Evolutionary conservation across 164 flowering plant genomes (phyloP).

Genomic region (Liriodendron chinense): DNA sequence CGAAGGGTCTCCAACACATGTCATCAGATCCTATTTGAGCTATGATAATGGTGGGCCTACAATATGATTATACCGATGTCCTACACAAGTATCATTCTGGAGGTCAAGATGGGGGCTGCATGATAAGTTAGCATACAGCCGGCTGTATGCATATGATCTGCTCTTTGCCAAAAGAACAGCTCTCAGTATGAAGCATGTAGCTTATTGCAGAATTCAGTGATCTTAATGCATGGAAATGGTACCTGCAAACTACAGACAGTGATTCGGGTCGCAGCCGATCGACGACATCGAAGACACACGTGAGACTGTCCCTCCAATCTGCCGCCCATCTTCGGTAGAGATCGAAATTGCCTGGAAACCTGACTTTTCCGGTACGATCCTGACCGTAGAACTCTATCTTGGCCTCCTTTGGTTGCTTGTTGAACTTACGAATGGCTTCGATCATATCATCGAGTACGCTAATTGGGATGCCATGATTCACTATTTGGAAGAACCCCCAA

Average conservation of each 20-base stretch:
- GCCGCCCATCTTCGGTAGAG: slow-evolving; percentile 17
- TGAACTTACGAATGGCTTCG: slow-evolving; percentile 28
- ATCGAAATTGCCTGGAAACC: slow-evolving; percentile 29
- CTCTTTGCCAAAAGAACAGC: too few species aligned
- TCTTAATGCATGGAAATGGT: neutral
- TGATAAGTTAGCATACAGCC: neutral
- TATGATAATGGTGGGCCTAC: too few species aligned
- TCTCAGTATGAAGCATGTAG: neutral
- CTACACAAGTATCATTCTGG: neutral
- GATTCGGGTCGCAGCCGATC: slow-evolving; percentile 21
- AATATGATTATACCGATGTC: neutral
- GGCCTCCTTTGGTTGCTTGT: slow-evolving; percentile 35
- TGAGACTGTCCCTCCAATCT: slow-evolving; percentile 39
- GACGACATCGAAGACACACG: slow-evolving; percentile 18
- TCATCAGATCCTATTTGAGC: too few species aligned
- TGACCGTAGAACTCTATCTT: slow-evolving; percentile 33
- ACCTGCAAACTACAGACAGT: slow-evolving; percentile 36
- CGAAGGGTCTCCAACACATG: too few species aligned
- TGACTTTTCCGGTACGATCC: slow-evolving; percentile 22
- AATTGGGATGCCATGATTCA: slow-evolving; percentile 47
- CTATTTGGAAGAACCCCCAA: slow-evolving; percentile 52
- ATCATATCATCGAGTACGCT: slow-evolving; percentile 37
- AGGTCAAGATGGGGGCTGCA: neutral
- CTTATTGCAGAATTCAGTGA: too few species aligned
- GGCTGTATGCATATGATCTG: neutral